A percentile compares a stretch with the other conserved stretches of the same genome.
Evolutionary conservation across 768 basidiomycete species (phyloP).

Genomic region (Kwoniella dejecticola): DNA sequence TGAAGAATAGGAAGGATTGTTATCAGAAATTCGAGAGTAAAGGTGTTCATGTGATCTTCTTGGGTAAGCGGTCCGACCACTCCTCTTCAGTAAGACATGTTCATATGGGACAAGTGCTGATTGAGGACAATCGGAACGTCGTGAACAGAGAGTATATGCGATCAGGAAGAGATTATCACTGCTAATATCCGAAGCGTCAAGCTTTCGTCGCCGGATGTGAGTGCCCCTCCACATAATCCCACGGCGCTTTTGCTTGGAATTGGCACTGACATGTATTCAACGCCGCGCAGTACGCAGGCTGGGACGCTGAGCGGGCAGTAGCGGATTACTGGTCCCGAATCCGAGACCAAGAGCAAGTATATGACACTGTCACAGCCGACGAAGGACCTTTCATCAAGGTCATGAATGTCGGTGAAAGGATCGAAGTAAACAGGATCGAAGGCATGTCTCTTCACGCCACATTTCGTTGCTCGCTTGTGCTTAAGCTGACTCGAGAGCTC

Average conservation of each 20-base stretch:
- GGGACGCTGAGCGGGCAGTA: conserved; percentile 90
- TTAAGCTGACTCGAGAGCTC: not conserved
- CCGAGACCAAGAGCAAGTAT: conserved; percentile 77
- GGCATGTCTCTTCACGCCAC: conserved; percentile 32
- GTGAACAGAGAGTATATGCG: conserved; percentile 85
- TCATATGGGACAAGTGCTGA: not conserved
- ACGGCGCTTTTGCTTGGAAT: too few relatives aligned
- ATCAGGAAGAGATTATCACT: conserved; percentile 88
- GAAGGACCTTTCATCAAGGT: conserved; percentile 94
- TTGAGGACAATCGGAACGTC: not conserved
- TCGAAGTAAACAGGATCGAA: conserved; percentile 72
- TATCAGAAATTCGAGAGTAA: conserved; percentile 81
- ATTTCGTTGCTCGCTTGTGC: not conserved
- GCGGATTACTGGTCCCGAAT: conserved; percentile 91
- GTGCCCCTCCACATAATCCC: conserved; percentile 57
- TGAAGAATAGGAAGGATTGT: conserved; percentile 66
- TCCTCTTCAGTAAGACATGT: not conserved
- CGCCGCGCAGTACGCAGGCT: conserved; percentile 86
- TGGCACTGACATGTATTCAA: too few relatives aligned
- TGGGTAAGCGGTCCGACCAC: conserved; percentile 63
- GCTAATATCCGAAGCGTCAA: conserved; percentile 94
- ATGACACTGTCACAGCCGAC: conserved; percentile 87
- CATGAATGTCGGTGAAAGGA: conserved; percentile 94
- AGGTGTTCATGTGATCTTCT: conserved; percentile 89
- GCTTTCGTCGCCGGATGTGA: conserved; percentile 94